These are phyloP conservation scores for Echium plantagineum DNA, from an alignment of 257 asterid genomes.

Conservation along the genomic window DNA sequence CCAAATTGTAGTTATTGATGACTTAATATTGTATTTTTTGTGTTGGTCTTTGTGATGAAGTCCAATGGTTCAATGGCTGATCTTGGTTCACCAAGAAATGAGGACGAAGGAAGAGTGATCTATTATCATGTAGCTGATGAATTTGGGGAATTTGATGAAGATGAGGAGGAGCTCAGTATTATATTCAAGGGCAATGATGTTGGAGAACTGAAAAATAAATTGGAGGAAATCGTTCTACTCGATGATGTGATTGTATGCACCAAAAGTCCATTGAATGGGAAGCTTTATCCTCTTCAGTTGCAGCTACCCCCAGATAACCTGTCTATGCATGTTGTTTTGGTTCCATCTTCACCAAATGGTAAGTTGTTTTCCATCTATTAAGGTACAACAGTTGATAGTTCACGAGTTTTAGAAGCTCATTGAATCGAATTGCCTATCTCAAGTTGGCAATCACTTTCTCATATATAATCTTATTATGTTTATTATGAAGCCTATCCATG, in stretches of 20 bases:
- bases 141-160: constrained; percentile 58
- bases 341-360: constrained; percentile 65
- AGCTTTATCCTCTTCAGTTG: constrained; percentile 82
- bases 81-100: constrained; percentile 51
- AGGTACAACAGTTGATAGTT: too few species aligned
- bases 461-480: too few species aligned
- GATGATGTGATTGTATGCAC: constrained; percentile 63
- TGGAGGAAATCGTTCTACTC: constrained; percentile 52
- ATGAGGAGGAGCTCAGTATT: constrained; percentile 45
- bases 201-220: constrained; percentile 37
- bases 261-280: constrained; percentile 64
- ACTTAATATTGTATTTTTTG: neutral
- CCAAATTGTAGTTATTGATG: too few species aligned
- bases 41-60: constrained; percentile 28
- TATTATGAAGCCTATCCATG: too few species aligned
- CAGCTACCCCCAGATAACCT: constrained; percentile 88
- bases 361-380: neutral
- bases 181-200: constrained; percentile 58
- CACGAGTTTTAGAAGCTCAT: too few species aligned
- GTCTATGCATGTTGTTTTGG: constrained; percentile 52
- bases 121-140: constrained; percentile 52
- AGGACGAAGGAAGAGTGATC: constrained; percentile 58
- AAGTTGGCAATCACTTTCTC: too few species aligned
- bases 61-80: constrained; percentile 42
- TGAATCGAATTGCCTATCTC: too few species aligned